Evolutionary conservation across 345 rosid genomes (phyloP), one percentile per base, ranked within the genome.

Genomic region (Eucalyptus globulus): DNA sequence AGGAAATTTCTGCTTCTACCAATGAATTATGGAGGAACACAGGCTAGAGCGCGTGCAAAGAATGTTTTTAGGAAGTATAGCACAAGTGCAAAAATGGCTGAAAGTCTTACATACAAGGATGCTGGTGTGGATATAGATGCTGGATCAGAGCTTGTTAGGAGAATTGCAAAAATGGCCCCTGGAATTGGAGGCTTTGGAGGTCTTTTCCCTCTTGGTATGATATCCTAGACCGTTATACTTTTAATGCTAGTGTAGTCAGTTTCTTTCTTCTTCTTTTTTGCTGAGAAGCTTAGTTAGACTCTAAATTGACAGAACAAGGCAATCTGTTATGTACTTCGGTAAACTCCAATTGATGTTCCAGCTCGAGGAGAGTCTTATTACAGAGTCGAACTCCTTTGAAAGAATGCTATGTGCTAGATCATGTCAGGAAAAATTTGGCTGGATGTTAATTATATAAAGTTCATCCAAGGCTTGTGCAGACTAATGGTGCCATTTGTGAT

Each of bases 101-200:
- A 53, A 86, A 90, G 96, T 47, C 96, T 98, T 31, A 98, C 94
- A 2, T 95, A 97, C 90, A 96, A 96, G 92, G 98, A 93, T 14
- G 96, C 99, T 21, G 98, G 99, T 86, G 98, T 97, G n/a, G 98
- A 97, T 91, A 97, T 96, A 47, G 98, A 98, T 93, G 98, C 99
- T 22, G 98, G 99, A 47, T 83, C 97, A 16, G 99, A 98, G 90
- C 99, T 97, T 86, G 98, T 97, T 76, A 88, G 89, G 88, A 92
- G 99, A 90, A 98, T 97, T 80, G 97, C 97, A 0, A 96, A 96
- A 89, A 96, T 98, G 99, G 96, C 97, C 49, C 99, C 97, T 50
- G 97, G 97, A 76, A 95, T 97, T 60, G 99, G 99, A 54, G 99
- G 99, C 67, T 98, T 98, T 80, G 99, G 98, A 60, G 99, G 99